Evolutionary conservation across 257 asterid species (phyloP).

Genomic region (Penstemon newberryi): DNA sequence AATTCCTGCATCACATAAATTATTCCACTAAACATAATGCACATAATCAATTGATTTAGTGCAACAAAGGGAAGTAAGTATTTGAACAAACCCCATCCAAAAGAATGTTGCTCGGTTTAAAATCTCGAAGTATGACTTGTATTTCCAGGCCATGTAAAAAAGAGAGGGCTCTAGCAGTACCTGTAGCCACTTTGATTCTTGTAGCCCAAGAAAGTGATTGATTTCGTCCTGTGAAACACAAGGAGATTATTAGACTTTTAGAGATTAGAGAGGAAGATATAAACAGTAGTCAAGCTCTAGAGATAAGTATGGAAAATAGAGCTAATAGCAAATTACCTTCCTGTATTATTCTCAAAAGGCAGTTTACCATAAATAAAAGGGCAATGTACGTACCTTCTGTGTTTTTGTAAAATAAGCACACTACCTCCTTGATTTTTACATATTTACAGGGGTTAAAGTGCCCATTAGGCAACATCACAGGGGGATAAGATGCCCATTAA

Average conservation of each 20-base stretch:
- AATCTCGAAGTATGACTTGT: slow-evolving; percentile 48
- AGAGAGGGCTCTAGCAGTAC: slow-evolving; percentile 60
- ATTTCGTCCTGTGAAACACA: slow-evolving; percentile 36
- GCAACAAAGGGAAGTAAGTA: neutral
- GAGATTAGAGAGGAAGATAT: no score
- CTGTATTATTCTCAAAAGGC: no score
- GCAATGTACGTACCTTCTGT: no score
- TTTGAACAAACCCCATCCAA: slow-evolving; percentile 41
- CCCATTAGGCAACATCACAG: no score
- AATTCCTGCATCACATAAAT: slow-evolving; percentile 42
- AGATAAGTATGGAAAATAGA: no score
- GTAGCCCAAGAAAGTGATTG: slow-evolving; percentile 54
- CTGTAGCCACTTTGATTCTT: slow-evolving; percentile 56
- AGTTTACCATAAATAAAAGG: no score
- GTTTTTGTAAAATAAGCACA: no score
- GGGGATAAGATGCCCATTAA: no score
- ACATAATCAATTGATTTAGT: neutral
- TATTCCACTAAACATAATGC: neutral
- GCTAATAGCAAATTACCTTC: no score
- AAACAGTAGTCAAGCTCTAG: no score
- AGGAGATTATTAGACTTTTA: neutral
- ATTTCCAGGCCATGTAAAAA: slow-evolving; percentile 49
- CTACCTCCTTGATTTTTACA: no score
- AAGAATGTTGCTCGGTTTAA: slow-evolving; percentile 45
- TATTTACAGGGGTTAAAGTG: no score